Evolutionary conservation across 768 basidiomycete species (phyloP).

Genomic region (Kwoniella sp.): DNA sequence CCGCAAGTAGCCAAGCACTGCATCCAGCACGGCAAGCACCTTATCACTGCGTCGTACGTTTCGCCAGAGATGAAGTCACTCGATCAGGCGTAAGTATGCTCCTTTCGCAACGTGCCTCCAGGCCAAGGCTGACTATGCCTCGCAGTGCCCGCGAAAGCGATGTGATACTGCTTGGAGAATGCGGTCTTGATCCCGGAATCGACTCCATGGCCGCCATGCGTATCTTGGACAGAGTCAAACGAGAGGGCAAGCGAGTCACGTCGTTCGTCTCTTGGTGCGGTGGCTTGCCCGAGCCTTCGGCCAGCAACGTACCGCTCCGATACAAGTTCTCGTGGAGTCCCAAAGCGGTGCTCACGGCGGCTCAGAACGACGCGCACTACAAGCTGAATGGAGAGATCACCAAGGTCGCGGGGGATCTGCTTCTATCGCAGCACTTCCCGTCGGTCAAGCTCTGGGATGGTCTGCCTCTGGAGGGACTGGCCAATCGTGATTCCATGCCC

Average conservation of each 20-base stretch:
- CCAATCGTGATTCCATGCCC: slow-evolving; percentile 74
- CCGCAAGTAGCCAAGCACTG: slow-evolving; percentile 67
- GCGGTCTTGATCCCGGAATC: slow-evolving; percentile 53
- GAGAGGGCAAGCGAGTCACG: slow-evolving; percentile 58
- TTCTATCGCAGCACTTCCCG: slow-evolving; percentile 62
- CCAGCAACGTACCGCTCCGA: slow-evolving; percentile 61
- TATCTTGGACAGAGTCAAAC: slow-evolving; percentile 58
- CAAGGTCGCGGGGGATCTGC: slow-evolving; percentile 56
- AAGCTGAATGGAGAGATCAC: slow-evolving; percentile 59
- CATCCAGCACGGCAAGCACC: slow-evolving; percentile 63
- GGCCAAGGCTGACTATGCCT: too few species aligned
- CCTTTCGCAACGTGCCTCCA: neutral
- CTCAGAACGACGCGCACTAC: slow-evolving; percentile 67
- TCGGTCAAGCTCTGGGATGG: slow-evolving; percentile 63
- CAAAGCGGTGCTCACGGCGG: slow-evolving; percentile 75
- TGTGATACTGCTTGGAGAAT: slow-evolving; percentile 79
- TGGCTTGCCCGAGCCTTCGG: slow-evolving; percentile 76
- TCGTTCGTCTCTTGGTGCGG: slow-evolving; percentile 90
- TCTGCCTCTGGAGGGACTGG: slow-evolving; percentile 71
- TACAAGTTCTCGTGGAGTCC: slow-evolving; percentile 96
- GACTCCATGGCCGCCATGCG: slow-evolving; percentile 62
- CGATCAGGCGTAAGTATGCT: slow-evolving; percentile 57
- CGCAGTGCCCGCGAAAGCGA: slow-evolving; percentile 61
- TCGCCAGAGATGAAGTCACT: slow-evolving; percentile 69
- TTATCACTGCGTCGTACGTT: slow-evolving; percentile 89